Percentiles rank a stretch among this genome's conserved stretches.
Conservation (phyloP, 2,329 filamentous ascomycete species). For the Truncatella angustata region DNA sequence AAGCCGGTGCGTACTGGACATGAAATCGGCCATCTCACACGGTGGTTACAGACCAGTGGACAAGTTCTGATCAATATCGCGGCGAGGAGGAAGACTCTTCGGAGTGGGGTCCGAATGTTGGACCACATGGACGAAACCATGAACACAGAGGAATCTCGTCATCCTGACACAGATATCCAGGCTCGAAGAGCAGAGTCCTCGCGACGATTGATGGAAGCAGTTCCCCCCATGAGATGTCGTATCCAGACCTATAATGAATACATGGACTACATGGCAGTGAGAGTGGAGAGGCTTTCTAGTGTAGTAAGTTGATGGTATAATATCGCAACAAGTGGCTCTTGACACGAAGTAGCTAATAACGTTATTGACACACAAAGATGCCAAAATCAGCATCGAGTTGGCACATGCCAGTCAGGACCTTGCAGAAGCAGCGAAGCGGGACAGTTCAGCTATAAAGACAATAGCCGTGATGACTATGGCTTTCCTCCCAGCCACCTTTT, state of each 20-base stretch:
- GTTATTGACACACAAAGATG: background rate
- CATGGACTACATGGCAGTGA: background rate
- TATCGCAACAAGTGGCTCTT: background rate
- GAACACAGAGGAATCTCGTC: too few relatives aligned
- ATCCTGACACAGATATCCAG: background rate
- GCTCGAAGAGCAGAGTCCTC: background rate
- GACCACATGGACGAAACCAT: background rate
- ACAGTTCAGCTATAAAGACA: constrained; percentile 32
- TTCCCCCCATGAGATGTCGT: background rate
- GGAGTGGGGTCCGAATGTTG: background rate
- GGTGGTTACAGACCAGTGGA: background rate
- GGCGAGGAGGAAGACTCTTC: background rate
- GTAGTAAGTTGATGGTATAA: background rate
- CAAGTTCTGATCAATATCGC: background rate
- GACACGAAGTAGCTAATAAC: background rate
- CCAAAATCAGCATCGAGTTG: background rate
- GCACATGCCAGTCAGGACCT: constrained; percentile 4
- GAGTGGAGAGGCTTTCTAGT: background rate
- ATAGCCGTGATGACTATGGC: constrained; percentile 31
- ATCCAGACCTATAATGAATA: constrained; percentile 1
- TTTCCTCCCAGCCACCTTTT: constrained; percentile 33
- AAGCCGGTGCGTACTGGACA: background rate
- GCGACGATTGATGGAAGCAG: background rate
- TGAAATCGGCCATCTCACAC: background rate
- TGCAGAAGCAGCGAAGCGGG: constrained; percentile 22